phyloP scores from a whole-genome alignment of 73 alveolate species.

The Stentor coeruleus region DNA sequence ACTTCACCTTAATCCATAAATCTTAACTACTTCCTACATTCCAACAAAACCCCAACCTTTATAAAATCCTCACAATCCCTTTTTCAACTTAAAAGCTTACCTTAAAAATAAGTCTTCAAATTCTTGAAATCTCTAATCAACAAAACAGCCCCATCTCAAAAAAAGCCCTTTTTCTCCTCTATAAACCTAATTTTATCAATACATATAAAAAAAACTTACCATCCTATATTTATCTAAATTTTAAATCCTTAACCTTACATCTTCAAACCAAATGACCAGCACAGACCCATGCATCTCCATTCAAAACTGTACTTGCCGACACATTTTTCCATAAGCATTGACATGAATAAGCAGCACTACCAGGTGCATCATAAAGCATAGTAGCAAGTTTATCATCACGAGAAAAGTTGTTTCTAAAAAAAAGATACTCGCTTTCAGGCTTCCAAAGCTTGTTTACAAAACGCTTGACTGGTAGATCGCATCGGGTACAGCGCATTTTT shows the following conservation, averaged over 20 bases:
- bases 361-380: background rate
- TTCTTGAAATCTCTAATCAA: too few relatives aligned
- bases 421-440: background rate
- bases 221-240: too few relatives aligned
- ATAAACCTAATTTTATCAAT: too few relatives aligned
- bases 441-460: slow-evolving; percentile 11
- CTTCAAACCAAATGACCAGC: slow-evolving; percentile 4
- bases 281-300: slow-evolving; percentile 11
- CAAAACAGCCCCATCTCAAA: too few relatives aligned
- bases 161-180: too few relatives aligned
- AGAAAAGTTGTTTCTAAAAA: slow-evolving; percentile 12
- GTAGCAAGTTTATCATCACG: background rate
- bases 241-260: background rate
- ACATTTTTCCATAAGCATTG: slow-evolving; percentile 19
- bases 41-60: too few relatives aligned
- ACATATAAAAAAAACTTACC: too few relatives aligned
- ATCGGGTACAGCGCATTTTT: slow-evolving; percentile 18
- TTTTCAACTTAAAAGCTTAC: too few relatives aligned
- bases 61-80: too few relatives aligned
- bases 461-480: slow-evolving; percentile 13
- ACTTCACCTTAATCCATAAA: too few relatives aligned
- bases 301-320: background rate
- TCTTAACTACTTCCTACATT: too few relatives aligned
- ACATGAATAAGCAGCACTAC: background rate
- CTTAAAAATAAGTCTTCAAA: too few relatives aligned